phyloP scores from a whole-genome alignment of 495 filamentous ascomycete genomes.

The Daldinia bambusicola region DNA sequence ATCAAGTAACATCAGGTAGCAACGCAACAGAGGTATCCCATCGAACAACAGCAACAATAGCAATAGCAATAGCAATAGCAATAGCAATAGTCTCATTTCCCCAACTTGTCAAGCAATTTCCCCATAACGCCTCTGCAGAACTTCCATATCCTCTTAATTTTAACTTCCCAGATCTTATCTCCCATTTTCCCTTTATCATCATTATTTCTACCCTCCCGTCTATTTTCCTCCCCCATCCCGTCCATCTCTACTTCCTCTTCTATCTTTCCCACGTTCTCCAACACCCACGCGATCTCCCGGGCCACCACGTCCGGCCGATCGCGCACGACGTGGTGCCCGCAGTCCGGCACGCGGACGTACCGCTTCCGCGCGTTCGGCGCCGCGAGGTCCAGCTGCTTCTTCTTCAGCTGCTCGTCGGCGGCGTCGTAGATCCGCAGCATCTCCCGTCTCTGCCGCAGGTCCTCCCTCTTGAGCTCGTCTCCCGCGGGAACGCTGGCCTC shows the following conservation, averaged over 20 bases:
- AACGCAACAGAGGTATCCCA: background rate
- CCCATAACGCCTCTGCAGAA: slow-evolving; percentile 7
- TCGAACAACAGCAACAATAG: background rate
- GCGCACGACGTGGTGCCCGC: slow-evolving; percentile 62
- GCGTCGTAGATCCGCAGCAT: slow-evolving; percentile 53
- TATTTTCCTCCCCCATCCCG: background rate
- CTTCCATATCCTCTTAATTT: slow-evolving; percentile 14
- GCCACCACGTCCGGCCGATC: slow-evolving; percentile 60
- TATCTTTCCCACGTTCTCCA: slow-evolving; percentile 38
- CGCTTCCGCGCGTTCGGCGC: slow-evolving; percentile 40
- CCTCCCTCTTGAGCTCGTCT: slow-evolving; percentile 14
- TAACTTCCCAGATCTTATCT: background rate
- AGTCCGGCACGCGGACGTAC: slow-evolving; percentile 55
- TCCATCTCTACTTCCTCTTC: slow-evolving; percentile 3
- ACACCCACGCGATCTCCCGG: slow-evolving; percentile 59
- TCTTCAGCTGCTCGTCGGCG: slow-evolving; percentile 55
- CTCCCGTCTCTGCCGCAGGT: slow-evolving; percentile 20
- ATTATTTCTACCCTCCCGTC: background rate
- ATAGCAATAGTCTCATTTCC: background rate
- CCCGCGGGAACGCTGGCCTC: slow-evolving; percentile 2
- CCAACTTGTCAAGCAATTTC: slow-evolving; percentile 4
- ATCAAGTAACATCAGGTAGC: too few relatives aligned
- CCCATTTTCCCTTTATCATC: background rate
- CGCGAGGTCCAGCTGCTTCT: slow-evolving; percentile 57
- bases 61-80: background rate